phyloP scores from a whole-genome alignment of 139 green algal species.

The Chlamydomonas sphaeroides region DNA sequence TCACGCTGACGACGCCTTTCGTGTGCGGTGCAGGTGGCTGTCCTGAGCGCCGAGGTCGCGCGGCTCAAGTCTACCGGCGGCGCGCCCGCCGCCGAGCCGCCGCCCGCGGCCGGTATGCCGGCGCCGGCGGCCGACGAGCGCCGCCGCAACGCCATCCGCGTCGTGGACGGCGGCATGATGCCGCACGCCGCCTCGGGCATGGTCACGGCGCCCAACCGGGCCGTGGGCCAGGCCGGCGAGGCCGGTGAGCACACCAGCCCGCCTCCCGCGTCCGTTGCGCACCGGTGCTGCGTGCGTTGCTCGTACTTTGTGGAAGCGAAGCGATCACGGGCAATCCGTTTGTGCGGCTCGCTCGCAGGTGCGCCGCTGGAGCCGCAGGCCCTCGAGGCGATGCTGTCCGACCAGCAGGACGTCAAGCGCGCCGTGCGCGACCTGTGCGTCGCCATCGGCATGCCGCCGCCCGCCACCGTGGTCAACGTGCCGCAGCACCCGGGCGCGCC shows the following conservation, averaged over 20 bases:
- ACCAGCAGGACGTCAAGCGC: conserved; percentile 6
- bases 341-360: too few species aligned
- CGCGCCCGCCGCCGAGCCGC: not conserved
- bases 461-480: not conserved
- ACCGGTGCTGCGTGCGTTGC: too few species aligned
- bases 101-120: not conserved
- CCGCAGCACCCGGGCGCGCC: too few species aligned
- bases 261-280: too few species aligned
- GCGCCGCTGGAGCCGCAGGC: too few species aligned
- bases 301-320: too few species aligned
- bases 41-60: conserved; percentile 6
- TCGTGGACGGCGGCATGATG: conserved; percentile 28
- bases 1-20: too few species aligned
- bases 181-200: not conserved
- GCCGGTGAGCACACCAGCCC: too few species aligned
- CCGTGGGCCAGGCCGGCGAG: not conserved
- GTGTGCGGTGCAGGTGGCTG: conserved; percentile 11
- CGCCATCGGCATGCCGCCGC: conserved; percentile 15
- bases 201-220: not conserved
- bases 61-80: not conserved
- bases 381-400: conserved; percentile 1
- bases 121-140: not conserved
- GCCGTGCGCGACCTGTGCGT: conserved; percentile 12
- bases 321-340: too few species aligned
- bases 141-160: conserved; percentile 18